Conservation (phyloP, 495 filamentous ascomycete species). For the Penicillium psychrofluorescens region DNA sequence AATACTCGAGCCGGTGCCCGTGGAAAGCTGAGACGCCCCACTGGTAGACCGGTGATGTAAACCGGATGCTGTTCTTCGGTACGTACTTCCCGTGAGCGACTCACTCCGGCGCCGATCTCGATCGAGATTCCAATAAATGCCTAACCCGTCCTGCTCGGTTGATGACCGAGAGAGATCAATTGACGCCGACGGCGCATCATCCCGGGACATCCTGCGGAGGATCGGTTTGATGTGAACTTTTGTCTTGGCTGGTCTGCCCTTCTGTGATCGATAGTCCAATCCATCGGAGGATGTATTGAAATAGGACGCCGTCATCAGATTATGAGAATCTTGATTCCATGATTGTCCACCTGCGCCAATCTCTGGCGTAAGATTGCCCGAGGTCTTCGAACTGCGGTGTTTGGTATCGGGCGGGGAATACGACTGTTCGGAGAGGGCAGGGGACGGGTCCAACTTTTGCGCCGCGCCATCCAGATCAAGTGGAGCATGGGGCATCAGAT, state of each 20-base stretch:
- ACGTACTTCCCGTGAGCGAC: constrained; percentile 14
- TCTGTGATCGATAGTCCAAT: constrained; percentile 18
- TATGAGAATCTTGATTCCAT: constrained; percentile 4
- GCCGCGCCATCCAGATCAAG: constrained; percentile 1
- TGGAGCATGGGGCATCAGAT: constrained; percentile 5
- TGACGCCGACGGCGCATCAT: constrained; percentile 34
- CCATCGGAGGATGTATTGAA: constrained; percentile 11
- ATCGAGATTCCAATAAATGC: constrained; percentile 45
- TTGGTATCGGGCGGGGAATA: constrained; percentile 2
- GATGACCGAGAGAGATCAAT: constrained; percentile 50
- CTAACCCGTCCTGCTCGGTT: constrained; percentile 49
- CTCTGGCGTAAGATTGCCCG: constrained; percentile 4
- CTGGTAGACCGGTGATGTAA: constrained; percentile 49
- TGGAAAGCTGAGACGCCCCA: constrained; percentile 48
- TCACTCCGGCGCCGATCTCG: constrained; percentile 25
- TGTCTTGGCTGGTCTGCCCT: constrained; percentile 17
- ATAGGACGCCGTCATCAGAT: constrained; percentile 1
- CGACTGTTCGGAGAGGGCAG: constrained; percentile 10
- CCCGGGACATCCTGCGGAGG: constrained; percentile 45
- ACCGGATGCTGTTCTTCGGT: constrained; percentile 27
- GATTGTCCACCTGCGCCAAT: constrained; percentile 7
- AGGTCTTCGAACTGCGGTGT: constrained; percentile 5
- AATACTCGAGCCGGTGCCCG: constrained; percentile 38
- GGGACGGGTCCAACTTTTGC: constrained; percentile 10
- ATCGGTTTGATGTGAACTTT: constrained; percentile 51